A percentile compares a stretch with the other conserved stretches of the same genome.
phyloP scores from a whole-genome alignment of 371 early-diverging fungal species.

The Amoeboaphelidium protococcarum region DNA sequence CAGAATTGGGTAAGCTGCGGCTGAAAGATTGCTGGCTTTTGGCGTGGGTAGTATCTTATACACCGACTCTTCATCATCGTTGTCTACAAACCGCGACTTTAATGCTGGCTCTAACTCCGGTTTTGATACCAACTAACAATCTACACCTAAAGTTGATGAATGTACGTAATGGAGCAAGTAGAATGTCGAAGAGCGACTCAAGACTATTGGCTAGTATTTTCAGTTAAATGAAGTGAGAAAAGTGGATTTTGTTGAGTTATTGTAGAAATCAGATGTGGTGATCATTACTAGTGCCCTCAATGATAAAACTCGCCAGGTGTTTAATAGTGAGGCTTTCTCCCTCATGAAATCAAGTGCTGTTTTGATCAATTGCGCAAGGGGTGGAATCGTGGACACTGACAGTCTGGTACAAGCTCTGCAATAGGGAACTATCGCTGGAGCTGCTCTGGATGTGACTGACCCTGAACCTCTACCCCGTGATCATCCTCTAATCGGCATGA shows the following conservation, averaged over 20 bases:
- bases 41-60: slow-evolving; percentile 27
- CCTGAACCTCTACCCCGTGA: slow-evolving; percentile 49
- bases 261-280: slow-evolving; percentile 36
- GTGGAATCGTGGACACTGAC: slow-evolving; percentile 43
- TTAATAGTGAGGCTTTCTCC: slow-evolving; percentile 27
- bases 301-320: slow-evolving; percentile 33
- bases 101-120: too few relatives aligned
- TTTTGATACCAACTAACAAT: too few relatives aligned
- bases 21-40: slow-evolving; percentile 36
- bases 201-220: not conserved
- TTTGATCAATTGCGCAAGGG: slow-evolving; percentile 55
- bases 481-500: slow-evolving; percentile 30
- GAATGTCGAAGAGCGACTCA: not conserved
- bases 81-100: too few relatives aligned
- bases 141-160: too few relatives aligned
- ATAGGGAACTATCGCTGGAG: slow-evolving; percentile 19
- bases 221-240: not conserved
- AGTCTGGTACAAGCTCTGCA: slow-evolving; percentile 38
- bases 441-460: slow-evolving; percentile 54
- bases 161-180: too few relatives aligned
- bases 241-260: slow-evolving; percentile 15
- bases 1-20: slow-evolving; percentile 49
- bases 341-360: slow-evolving; percentile 38
- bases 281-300: slow-evolving; percentile 44
- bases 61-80: too few relatives aligned